These are phyloP conservation scores for Moringa oleifera DNA, from an alignment of 345 rosid genomes.

Conservation along the genomic window DNA sequence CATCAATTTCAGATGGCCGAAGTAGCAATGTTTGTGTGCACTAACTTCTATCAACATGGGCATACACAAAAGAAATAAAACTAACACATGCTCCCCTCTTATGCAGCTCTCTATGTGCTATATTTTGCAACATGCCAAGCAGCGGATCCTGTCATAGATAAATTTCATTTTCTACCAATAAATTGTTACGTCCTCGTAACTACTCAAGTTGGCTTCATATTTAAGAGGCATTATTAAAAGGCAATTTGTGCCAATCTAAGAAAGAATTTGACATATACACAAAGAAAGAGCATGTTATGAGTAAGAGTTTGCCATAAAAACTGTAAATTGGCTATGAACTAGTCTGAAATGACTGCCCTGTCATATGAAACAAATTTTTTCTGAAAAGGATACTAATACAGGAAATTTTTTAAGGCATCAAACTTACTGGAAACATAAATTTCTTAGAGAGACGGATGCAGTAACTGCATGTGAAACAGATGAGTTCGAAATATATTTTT, in stretches of 20 bases:
- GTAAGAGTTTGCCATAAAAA: not conserved
- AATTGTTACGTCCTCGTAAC: not conserved
- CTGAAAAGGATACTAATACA: not conserved
- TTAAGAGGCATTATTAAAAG: conserved; percentile 1
- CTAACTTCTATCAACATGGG: conserved; percentile 1
- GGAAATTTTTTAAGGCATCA: not conserved
- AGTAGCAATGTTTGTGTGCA: not conserved
- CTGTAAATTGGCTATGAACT: not conserved
- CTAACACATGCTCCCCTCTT: not conserved
- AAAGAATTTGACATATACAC: not conserved
- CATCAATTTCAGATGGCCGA: not conserved
- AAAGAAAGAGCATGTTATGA: not conserved
- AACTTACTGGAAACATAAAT: no score
- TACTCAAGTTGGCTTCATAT: conserved; percentile 2
- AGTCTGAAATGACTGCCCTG: not conserved
- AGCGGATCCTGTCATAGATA: conserved; percentile 4
- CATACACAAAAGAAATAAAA: not conserved
- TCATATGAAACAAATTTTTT: not conserved
- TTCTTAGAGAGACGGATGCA: no score
- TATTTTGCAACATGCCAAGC: conserved; percentile 3
- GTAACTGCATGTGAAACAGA: not conserved
- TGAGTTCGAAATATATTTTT: no score
- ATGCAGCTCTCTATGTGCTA: not conserved
- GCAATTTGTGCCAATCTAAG: not conserved
- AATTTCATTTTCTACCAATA: not conserved